These are phyloP conservation scores for Zygosaccharomyces lentus DNA, from an alignment of 805 yeast genomes.

Conservation along the genomic window DNA sequence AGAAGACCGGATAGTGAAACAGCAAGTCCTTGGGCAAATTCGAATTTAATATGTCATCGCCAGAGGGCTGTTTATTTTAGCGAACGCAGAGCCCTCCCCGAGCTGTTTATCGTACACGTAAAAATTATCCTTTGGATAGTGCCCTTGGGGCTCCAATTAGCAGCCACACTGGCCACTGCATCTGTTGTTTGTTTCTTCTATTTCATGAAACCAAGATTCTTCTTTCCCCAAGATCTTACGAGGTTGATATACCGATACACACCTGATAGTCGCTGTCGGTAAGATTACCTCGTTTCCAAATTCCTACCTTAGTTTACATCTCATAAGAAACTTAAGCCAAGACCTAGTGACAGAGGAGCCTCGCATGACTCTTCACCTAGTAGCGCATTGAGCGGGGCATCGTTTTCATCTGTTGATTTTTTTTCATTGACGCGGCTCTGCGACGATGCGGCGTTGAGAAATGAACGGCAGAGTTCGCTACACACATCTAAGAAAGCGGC, in stretches of 20 bases:
- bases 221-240: not conserved
- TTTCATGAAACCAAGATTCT: not conserved
- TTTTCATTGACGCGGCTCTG: not conserved
- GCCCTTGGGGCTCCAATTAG: not conserved
- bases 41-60: slow-evolving; percentile 16
- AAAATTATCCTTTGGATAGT: not conserved
- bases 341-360: not conserved
- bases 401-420: not conserved
- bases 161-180: not conserved
- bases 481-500: not conserved
- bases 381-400: not conserved
- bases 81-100: too few relatives aligned
- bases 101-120: not conserved
- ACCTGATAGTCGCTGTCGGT: not conserved
- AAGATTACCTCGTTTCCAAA: not conserved
- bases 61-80: too few relatives aligned
- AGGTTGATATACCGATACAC: not conserved
- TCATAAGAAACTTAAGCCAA: not conserved
- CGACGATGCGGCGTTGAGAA: not conserved
- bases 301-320: not conserved
- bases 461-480: not conserved
- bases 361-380: not conserved
- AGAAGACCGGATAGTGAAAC: slow-evolving; percentile 52
- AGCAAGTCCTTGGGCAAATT: slow-evolving; percentile 26
- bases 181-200: not conserved